Percentiles rank a stretch among this genome's conserved stretches.
Conservation (phyloP, 2,329 filamentous ascomycete genomes). For the Coniella vitis region DNA sequence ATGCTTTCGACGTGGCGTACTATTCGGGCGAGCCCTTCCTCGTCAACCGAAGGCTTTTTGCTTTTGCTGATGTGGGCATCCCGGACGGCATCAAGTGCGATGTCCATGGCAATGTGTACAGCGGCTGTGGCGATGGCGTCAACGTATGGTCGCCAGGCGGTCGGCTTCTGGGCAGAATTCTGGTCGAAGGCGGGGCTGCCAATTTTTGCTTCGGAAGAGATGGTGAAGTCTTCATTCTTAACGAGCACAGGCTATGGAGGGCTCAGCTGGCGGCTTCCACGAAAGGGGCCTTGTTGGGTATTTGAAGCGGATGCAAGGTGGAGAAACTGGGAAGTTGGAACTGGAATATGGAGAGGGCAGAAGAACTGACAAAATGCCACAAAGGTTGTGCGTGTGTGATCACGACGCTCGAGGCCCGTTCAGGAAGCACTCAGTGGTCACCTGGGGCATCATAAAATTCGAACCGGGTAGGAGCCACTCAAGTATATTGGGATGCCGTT, state of each 20-base stretch:
- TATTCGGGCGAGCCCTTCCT: slow-evolving; percentile 31
- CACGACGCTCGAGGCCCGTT: too few relatives aligned
- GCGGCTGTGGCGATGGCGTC: slow-evolving; percentile 41
- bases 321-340: too few relatives aligned
- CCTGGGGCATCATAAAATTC: too few relatives aligned
- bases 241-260: slow-evolving; percentile 37
- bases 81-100: slow-evolving; percentile 44
- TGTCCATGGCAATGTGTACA: slow-evolving; percentile 39
- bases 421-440: too few relatives aligned
- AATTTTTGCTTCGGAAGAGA: slow-evolving; percentile 42
- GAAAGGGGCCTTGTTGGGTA: slow-evolving; percentile 22
- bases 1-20: slow-evolving; percentile 28
- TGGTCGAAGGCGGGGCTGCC: slow-evolving; percentile 33
- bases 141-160: slow-evolving; percentile 41
- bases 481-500: too few relatives aligned
- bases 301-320: neutral
- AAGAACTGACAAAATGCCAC: too few relatives aligned
- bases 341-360: too few relatives aligned
- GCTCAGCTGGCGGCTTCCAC: slow-evolving; percentile 26
- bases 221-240: slow-evolving; percentile 39
- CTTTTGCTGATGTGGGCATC: slow-evolving; percentile 39
- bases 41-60: slow-evolving; percentile 42
- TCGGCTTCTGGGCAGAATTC: slow-evolving; percentile 37
- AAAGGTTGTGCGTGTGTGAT: too few relatives aligned
- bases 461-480: too few relatives aligned